These are phyloP conservation scores for Insectozyma bohioensis DNA, from an alignment of 1,139 yeast genomes.

Conservation along the genomic window DNA sequence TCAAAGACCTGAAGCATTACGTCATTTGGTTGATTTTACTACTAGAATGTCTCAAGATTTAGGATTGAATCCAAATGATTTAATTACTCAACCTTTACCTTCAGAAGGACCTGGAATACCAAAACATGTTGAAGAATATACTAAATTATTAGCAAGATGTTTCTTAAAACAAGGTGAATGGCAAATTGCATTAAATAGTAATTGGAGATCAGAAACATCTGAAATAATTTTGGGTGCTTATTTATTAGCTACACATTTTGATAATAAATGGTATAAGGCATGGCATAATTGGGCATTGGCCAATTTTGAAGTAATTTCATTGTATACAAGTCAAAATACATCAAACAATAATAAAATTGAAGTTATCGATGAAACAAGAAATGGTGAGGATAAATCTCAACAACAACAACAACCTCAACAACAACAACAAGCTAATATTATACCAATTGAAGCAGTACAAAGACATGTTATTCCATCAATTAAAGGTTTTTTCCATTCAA, in stretches of 20 bases:
- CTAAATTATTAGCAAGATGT: slow-evolving; percentile 88
- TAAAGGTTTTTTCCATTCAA: slow-evolving; percentile 92
- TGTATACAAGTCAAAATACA: slow-evolving; percentile 46
- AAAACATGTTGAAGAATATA: slow-evolving; percentile 77
- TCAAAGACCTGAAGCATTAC: slow-evolving; percentile 79
- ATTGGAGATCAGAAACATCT: slow-evolving; percentile 81
- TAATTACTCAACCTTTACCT: slow-evolving; percentile 86
- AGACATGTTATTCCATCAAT: slow-evolving; percentile 94
- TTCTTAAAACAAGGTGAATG: slow-evolving; percentile 98
- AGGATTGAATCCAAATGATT: slow-evolving; percentile 75
- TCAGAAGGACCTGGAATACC: slow-evolving; percentile 72
- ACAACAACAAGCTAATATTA: slow-evolving; percentile 23
- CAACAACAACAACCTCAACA: slow-evolving; percentile 19
- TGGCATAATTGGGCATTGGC: slow-evolving; percentile 99
- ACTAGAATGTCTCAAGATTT: slow-evolving; percentile 87
- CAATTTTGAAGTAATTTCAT: slow-evolving; percentile 88
- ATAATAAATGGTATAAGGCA: slow-evolving; percentile 92
- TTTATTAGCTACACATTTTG: slow-evolving; percentile 91
- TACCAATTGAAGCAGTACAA: slow-evolving; percentile 62
- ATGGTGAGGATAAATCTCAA: slow-evolving; percentile 19
- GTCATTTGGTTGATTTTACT: slow-evolving; percentile 85
- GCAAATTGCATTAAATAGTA: slow-evolving; percentile 79
- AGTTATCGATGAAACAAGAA: slow-evolving; percentile 14
- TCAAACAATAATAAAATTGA: slow-evolving; percentile 19
- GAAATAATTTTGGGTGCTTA: slow-evolving; percentile 87